These are phyloP conservation scores for Populus hybrid DNA, from an alignment of 441 rosid genomes.

Conservation along the genomic window DNA sequence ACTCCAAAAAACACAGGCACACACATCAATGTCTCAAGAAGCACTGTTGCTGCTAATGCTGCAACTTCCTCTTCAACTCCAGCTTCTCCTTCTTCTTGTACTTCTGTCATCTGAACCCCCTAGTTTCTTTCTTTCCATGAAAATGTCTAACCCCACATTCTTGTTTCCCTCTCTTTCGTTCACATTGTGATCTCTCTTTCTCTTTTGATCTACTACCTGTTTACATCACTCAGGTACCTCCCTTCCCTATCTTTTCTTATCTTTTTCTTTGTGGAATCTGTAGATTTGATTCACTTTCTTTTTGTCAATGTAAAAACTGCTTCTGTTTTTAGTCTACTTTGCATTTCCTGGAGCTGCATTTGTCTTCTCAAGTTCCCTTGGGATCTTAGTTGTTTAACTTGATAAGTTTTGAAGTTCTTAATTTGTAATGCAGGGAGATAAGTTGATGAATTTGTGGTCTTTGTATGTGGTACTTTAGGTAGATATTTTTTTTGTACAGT, in stretches of 20 bases:
- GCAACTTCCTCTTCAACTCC: constrained; percentile 23
- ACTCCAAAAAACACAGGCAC: constrained; percentile 3
- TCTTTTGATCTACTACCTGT: constrained; percentile 11
- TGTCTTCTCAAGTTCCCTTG: not conserved
- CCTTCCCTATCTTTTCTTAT: not conserved
- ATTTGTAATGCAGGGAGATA: constrained; percentile 16
- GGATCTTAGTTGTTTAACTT: not conserved
- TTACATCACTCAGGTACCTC: constrained; percentile 24
- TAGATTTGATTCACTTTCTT: constrained; percentile 16
- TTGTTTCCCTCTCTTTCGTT: constrained; percentile 18
- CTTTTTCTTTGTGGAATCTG: constrained; percentile 4
- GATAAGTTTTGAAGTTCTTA: constrained; percentile 7
- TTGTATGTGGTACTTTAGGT: constrained; percentile 13
- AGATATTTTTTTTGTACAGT: constrained; percentile 2
- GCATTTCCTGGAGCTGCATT: constrained; percentile 25
- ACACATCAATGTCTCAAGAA: constrained; percentile 29
- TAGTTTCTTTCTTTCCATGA: constrained; percentile 26
- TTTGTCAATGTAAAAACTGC: not conserved
- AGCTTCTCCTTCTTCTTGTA: constrained; percentile 26
- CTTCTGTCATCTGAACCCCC: constrained; percentile 27
- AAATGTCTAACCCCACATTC: constrained; percentile 28
- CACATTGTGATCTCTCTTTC: constrained; percentile 28
- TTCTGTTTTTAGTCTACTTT: not conserved
- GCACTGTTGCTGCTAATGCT: constrained; percentile 29
- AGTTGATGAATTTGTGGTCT: constrained; percentile 27